Evolutionary conservation across 441 rosid genomes (phyloP).

Genomic region (Brassica balearica): DNA sequence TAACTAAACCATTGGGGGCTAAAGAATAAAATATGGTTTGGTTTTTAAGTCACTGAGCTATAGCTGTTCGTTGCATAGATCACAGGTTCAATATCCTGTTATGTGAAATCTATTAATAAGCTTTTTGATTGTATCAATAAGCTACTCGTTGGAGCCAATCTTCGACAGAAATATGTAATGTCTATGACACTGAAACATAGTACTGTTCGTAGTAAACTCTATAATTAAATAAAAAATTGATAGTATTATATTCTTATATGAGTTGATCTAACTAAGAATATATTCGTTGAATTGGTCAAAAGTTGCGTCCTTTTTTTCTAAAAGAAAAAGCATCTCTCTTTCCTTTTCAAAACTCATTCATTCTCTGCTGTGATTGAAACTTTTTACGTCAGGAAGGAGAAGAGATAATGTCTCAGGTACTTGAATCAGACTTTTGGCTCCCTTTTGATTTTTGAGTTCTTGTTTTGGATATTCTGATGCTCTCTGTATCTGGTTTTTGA

Average conservation of each 20-base stretch:
- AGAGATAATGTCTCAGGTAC: conserved; percentile 38
- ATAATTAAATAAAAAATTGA: too few relatives aligned
- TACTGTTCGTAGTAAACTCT: neutral
- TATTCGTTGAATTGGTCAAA: neutral
- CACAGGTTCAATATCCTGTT: too few relatives aligned
- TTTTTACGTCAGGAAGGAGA: conserved; percentile 9
- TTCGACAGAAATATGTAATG: too few relatives aligned
- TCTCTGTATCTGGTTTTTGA: neutral
- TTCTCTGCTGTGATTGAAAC: conserved; percentile 13
- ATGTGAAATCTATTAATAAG: too few relatives aligned
- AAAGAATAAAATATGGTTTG: too few relatives aligned
- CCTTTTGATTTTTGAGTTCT: neutral
- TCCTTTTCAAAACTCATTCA: neutral
- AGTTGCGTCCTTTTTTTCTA: neutral
- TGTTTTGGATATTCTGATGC: neutral
- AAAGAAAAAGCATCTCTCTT: neutral
- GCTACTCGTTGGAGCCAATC: too few relatives aligned
- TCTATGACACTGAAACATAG: neutral
- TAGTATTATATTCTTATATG: neutral
- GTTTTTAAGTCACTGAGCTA: too few relatives aligned
- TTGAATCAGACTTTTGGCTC: neutral
- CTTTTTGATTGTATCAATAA: too few relatives aligned
- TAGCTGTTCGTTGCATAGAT: too few relatives aligned
- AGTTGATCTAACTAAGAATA: neutral
- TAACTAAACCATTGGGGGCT: too few relatives aligned